Base-by-base conservation (phyloP, 768 basidiomycete species). In the Imleria badia region DNA sequence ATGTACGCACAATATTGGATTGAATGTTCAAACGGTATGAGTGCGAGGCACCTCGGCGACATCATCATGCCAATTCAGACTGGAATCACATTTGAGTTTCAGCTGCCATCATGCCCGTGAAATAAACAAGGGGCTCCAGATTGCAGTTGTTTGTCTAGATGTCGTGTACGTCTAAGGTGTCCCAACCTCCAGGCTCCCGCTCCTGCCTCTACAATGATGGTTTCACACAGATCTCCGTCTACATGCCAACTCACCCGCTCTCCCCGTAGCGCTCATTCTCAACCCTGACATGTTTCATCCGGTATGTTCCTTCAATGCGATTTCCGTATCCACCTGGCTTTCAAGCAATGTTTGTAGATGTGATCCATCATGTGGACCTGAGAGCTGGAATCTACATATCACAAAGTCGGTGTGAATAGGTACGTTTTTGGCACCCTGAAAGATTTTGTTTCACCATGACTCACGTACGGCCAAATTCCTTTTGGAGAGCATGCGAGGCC, bases 401-500 rank as follows among this genome's bases (percentile, higher is more conserved):
- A 42, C 34, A 38, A 36, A 43, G 43, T 46, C 29, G 39, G 48
- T 33, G 45, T 59, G 31, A 60, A 59, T 34, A 41, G 54, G 54
- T 56, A 45, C 17, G 54, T 44, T 42, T 34, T 42, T 33, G 43
- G 30, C 23, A 31, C 20, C 45, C 42, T 30, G 26, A 45, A 43
- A 12, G 41, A 17, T 29, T 22, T 30, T 48, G 17, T 44, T 52
- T 49, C 13, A 36, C 38, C 48, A 31, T 56, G 47, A 47, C 57
- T 14, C 31, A 34, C 44, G 44, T 42, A 54, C 57, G 36, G 43
- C 44, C 51, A 51, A 50, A 36, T 52, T 50, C 51, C 48, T 52
- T 63, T 60, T 63, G 41, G 48, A 59, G 60, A 20, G 40, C 26
- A 43, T 38, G n/a, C 49, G 35, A 51, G 20, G 60, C 46, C 55